A percentile compares a stretch with the other conserved stretches of the same genome.
These are phyloP conservation scores for Candida saitoana DNA, from an alignment of 805 yeast genomes.

Conservation along the genomic window DNA sequence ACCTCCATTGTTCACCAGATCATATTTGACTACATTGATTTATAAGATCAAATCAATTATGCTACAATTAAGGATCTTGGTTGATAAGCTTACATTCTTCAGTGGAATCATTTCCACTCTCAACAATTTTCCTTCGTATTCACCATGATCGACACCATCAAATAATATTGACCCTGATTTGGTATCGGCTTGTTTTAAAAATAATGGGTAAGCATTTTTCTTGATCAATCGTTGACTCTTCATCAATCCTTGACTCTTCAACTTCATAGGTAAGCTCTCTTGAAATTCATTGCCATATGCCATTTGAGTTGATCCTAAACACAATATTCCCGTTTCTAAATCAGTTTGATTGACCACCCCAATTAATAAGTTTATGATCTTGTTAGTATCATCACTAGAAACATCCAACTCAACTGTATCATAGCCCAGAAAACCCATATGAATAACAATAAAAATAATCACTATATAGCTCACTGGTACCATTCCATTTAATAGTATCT, in stretches of 20 bases:
- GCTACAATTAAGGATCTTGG: no score
- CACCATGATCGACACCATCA: slow-evolving; percentile 26
- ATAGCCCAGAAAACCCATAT: slow-evolving; percentile 46
- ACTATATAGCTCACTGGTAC: slow-evolving; percentile 3
- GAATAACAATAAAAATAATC: slow-evolving; percentile 47
- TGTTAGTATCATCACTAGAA: slow-evolving; percentile 10
- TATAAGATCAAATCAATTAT: no score
- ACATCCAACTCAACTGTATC: slow-evolving; percentile 29
- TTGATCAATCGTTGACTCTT: no score
- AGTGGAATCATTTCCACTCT: slow-evolving; percentile 20
- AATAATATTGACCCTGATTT: slow-evolving; percentile 22
- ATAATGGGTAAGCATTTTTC: slow-evolving; percentile 29
- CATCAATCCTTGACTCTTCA: slow-evolving; percentile 28
- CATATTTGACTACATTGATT: no score
- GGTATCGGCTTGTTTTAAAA: slow-evolving; percentile 18
- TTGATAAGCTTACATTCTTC: no score
- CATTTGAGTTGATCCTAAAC: slow-evolving; percentile 16
- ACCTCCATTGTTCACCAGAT: no score
- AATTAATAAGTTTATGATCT: slow-evolving; percentile 8
- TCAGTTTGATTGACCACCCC: slow-evolving; percentile 15
- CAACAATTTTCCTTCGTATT: slow-evolving; percentile 20
- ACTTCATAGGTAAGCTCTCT: slow-evolving; percentile 26
- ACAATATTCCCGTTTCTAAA: slow-evolving; percentile 19
- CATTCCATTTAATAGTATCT: not conserved
- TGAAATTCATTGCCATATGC: slow-evolving; percentile 19